These are phyloP conservation scores for Trichocladium antarcticum DNA, from an alignment of 495 filamentous ascomycete species.

Conservation along the genomic window DNA sequence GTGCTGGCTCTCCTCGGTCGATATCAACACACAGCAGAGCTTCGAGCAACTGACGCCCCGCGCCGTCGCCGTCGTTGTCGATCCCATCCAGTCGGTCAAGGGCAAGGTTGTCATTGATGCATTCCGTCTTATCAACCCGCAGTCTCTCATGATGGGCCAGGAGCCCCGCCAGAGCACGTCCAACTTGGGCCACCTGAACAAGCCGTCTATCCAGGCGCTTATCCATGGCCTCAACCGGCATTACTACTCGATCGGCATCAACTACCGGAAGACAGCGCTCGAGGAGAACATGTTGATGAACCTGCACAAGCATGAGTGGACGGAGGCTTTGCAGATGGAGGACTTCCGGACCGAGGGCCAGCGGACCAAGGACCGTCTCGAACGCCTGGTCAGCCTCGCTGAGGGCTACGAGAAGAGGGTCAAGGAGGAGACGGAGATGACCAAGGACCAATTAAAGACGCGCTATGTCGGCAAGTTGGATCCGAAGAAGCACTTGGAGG, in stretches of 20 bases:
- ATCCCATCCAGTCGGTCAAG: slow-evolving; percentile 98
- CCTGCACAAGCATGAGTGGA: slow-evolving; percentile 98
- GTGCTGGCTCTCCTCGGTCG: slow-evolving; percentile 96
- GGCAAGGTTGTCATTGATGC: slow-evolving; percentile 99
- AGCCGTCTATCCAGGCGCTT: slow-evolving; percentile 96
- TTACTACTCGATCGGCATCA: slow-evolving; percentile 97
- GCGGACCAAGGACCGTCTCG: slow-evolving; percentile 73
- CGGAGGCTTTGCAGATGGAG: slow-evolving; percentile 92
- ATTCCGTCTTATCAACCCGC: slow-evolving; percentile 97
- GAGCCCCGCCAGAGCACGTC: slow-evolving; percentile 97
- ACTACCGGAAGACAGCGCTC: slow-evolving; percentile 92
- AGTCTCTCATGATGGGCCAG: slow-evolving; percentile 95
- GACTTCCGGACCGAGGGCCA: slow-evolving; percentile 79
- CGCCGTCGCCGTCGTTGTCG: slow-evolving; percentile 93
- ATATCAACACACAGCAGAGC: slow-evolving; percentile 99
- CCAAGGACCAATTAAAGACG: slow-evolving; percentile 95
- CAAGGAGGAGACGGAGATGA: slow-evolving; percentile 94
- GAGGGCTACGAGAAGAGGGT: slow-evolving; percentile 98
- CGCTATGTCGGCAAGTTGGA: slow-evolving; percentile 98
- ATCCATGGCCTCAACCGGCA: slow-evolving; percentile 97
- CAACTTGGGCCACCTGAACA: slow-evolving; percentile 95
- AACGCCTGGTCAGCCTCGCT: slow-evolving; percentile 75
- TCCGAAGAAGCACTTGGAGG: slow-evolving; percentile 97
- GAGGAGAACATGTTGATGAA: slow-evolving; percentile 99
- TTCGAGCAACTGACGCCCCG: slow-evolving; percentile 96